Conservation (phyloP, 805 yeast species). For the Saccharomyces mikatae region DNA sequence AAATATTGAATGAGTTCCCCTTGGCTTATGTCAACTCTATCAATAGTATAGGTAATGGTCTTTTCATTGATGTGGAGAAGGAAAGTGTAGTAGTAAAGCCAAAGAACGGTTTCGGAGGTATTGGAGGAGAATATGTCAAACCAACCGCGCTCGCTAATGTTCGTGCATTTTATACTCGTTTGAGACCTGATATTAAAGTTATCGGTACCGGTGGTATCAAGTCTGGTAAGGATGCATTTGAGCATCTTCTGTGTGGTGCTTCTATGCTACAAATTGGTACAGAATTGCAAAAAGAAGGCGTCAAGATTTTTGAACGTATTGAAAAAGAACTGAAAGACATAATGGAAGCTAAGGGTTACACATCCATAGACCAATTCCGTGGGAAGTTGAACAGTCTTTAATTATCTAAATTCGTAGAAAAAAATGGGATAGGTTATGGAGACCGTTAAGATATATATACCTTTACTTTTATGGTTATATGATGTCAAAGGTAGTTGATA, state of each 20-base stretch:
- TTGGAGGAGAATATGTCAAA: constrained; percentile 29
- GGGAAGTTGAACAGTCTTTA: constrained; percentile 23
- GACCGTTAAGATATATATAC: not conserved
- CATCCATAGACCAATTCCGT: constrained; percentile 26
- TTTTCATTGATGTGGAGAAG: constrained; percentile 22
- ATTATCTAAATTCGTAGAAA: not conserved
- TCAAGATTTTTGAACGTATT: constrained; percentile 20
- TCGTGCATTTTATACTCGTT: constrained; percentile 27
- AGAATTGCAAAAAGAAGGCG: constrained; percentile 23
- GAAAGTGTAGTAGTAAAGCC: constrained; percentile 29
- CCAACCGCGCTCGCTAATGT: constrained; percentile 30
- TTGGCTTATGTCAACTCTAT: constrained; percentile 26
- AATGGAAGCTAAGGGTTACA: constrained; percentile 24
- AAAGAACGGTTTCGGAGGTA: constrained; percentile 29
- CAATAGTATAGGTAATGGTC: constrained; percentile 27
- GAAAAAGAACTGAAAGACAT: constrained; percentile 17
- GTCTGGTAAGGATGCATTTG: constrained; percentile 28
- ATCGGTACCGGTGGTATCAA: constrained; percentile 29
- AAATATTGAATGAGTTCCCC: constrained; percentile 23
- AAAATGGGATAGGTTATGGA: not conserved
- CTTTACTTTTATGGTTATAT: not conserved
- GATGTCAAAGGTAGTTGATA: not conserved
- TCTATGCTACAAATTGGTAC: constrained; percentile 29
- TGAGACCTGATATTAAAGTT: constrained; percentile 23
- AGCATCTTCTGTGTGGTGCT: constrained; percentile 28